Evolutionary conservation across 345 rosid genomes (phyloP).

Genomic region (Gossypium arboreum): DNA sequence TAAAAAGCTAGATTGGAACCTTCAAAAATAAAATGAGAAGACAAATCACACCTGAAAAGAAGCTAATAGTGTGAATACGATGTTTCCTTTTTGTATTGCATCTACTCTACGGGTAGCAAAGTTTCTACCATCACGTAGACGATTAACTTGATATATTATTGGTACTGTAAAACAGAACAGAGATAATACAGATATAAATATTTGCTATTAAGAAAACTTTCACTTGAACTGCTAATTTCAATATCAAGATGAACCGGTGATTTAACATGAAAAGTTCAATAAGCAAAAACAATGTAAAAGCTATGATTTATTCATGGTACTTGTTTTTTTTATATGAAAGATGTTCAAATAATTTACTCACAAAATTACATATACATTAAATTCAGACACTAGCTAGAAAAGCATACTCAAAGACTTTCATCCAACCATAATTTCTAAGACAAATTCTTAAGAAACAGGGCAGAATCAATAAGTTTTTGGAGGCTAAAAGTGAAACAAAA

Average conservation of each 20-base stretch:
- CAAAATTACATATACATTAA: not conserved
- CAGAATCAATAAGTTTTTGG: not conserved
- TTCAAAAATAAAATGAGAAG: constrained; percentile 9
- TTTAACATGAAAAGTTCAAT: constrained; percentile 1
- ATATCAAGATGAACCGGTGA: not conserved
- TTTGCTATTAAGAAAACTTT: not conserved
- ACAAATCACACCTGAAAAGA: constrained; percentile 73
- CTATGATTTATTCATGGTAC: not conserved
- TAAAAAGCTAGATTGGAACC: not conserved
- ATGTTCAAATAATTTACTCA: not conserved
- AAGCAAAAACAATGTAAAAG: not conserved
- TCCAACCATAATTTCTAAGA: not conserved
- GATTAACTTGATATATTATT: constrained; percentile 68
- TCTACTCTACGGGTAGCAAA: constrained; percentile 91
- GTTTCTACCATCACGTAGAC: constrained; percentile 86
- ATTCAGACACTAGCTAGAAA: not conserved
- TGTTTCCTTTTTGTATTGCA: constrained; percentile 86
- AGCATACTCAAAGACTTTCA: constrained; percentile 3
- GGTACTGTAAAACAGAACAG: constrained; percentile 61
- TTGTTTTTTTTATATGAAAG: not conserved
- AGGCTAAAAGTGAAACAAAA: not conserved
- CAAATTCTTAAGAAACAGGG: not conserved
- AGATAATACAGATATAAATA: not conserved
- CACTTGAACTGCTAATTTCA: not conserved
- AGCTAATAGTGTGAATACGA: constrained; percentile 72